These are phyloP conservation scores for Raddia guianensis DNA, from an alignment of 176 grass and related monocot species.

Conservation along the genomic window DNA sequence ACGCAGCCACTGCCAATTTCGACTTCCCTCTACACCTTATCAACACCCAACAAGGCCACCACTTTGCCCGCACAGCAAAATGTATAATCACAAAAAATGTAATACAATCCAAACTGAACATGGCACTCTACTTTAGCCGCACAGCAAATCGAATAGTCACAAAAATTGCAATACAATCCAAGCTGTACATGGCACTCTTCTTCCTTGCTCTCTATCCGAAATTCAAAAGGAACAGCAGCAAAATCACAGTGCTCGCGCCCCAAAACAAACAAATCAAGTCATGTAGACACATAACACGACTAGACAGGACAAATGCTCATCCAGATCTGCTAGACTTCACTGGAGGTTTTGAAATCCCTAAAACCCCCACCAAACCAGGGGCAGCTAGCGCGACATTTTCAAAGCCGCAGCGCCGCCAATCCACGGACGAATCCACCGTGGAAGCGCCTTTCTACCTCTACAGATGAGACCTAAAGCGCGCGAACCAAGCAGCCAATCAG, in stretches of 20 bases:
- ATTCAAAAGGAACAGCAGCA: not conserved
- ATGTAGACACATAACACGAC: not conserved
- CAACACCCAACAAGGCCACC: not conserved
- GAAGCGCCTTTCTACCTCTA: not conserved
- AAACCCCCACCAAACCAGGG: not conserved
- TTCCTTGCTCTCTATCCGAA: not conserved
- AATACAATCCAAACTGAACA: not conserved
- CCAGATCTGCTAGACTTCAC: slow-evolving; percentile 25
- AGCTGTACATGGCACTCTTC: not conserved
- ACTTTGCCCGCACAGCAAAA: not conserved
- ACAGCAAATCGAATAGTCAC: not conserved
- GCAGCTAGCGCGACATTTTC: not conserved
- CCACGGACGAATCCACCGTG: not conserved
- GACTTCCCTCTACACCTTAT: not conserved
- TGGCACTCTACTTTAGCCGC: too few relatives aligned
- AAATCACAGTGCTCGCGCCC: too few relatives aligned
- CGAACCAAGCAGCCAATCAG: not conserved
- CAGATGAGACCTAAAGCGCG: not conserved
- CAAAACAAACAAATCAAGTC: not conserved
- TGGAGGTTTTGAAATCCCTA: not conserved
- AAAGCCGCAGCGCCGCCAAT: not conserved
- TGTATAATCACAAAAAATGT: not conserved
- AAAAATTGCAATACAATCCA: too few relatives aligned
- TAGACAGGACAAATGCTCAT: not conserved
- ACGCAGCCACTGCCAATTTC: not conserved